Evolutionary conservation across 1,284 basidiomycete species (phyloP).

Genomic region (Pholiota adiposa): DNA sequence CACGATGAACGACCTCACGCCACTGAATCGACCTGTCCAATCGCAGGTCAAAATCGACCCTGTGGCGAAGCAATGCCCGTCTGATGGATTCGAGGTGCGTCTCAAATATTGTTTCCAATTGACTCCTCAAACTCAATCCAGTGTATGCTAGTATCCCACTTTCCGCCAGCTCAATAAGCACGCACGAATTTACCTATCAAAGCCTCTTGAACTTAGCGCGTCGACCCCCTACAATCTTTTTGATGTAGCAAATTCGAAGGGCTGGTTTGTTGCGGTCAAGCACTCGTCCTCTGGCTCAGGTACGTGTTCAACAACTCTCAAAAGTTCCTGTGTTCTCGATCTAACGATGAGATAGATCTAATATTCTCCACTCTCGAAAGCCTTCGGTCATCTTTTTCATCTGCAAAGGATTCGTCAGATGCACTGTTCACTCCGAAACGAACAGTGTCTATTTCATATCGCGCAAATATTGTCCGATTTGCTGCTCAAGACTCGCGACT

Average conservation of each 20-base stretch:
- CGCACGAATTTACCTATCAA: constrained; percentile 62
- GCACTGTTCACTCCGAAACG: constrained; percentile 51
- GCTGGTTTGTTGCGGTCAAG: constrained; percentile 68
- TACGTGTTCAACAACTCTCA: constrained; percentile 24
- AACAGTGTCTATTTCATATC: constrained; percentile 44
- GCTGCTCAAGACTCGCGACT: constrained; percentile 62
- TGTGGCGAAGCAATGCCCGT: constrained; percentile 36
- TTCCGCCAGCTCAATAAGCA: constrained; percentile 58
- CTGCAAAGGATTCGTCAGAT: constrained; percentile 42
- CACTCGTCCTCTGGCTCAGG: constrained; percentile 39
- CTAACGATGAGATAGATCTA: constrained; percentile 45
- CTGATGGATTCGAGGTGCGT: constrained; percentile 49
- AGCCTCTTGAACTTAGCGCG: constrained; percentile 47
- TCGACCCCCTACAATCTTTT: constrained; percentile 49
- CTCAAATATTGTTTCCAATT: constrained; percentile 1
- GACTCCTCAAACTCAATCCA: not conserved
- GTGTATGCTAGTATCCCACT: constrained; percentile 40
- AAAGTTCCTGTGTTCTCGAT: not conserved
- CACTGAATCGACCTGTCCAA: constrained; percentile 37
- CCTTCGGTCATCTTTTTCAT: constrained; percentile 53
- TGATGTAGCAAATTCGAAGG: constrained; percentile 57
- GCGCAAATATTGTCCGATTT: constrained; percentile 56
- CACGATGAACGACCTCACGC: constrained; percentile 39
- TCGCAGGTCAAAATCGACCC: constrained; percentile 40
- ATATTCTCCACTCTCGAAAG: constrained; percentile 60